Percentiles rank a stretch among this genome's conserved stretches.
These are phyloP conservation scores for Globisporangium spiculum DNA, from an alignment of 352 stramenopile genomes.

Conservation along the genomic window DNA sequence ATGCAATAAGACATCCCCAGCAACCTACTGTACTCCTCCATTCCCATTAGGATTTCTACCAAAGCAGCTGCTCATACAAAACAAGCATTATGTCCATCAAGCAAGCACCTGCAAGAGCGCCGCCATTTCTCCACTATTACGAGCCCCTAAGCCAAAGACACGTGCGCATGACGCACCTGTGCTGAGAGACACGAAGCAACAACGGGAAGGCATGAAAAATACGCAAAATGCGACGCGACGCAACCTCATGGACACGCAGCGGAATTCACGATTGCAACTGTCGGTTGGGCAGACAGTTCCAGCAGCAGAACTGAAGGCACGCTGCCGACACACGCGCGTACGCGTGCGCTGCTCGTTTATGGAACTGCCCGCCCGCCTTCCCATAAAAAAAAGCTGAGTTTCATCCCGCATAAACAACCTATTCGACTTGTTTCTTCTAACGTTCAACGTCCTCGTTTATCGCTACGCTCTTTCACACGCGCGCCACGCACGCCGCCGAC, in stretches of 20 bases:
- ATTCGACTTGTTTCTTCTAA: too few species aligned
- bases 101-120: background rate
- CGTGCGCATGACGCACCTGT: background rate
- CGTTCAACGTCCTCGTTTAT: too few species aligned
- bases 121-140: conserved; percentile 1
- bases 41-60: background rate
- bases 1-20: background rate
- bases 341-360: background rate
- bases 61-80: background rate
- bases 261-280: background rate
- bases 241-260: background rate
- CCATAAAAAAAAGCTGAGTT: background rate
- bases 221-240: background rate
- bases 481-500: too few species aligned
- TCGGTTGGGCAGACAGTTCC: background rate
- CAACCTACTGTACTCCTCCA: background rate
- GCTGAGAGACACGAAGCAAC: conserved; percentile 1
- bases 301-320: background rate
- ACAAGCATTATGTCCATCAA: too few species aligned
- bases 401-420: too few species aligned
- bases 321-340: background rate
- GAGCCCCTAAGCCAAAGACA: background rate
- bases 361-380: too few species aligned
- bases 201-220: background rate
- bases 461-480: too few species aligned